A percentile compares a stretch with the other conserved stretches of the same genome.
Conservation (phyloP, 2,329 filamentous ascomycete genomes). For the Bipolaris bicolor region DNA sequence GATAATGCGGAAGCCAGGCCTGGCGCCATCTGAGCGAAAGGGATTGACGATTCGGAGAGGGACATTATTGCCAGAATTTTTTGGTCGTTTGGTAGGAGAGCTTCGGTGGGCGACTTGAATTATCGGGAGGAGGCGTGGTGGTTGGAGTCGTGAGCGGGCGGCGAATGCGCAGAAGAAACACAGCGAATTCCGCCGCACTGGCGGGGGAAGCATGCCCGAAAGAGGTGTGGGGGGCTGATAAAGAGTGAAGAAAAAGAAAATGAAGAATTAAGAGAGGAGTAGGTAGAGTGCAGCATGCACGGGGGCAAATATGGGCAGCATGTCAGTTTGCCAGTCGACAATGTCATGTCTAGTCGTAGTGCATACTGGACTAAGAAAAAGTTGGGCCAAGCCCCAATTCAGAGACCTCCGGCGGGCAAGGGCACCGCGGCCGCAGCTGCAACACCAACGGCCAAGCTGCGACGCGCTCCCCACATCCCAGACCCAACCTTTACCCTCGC, state of each 20-base stretch:
- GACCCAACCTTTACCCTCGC: conserved; percentile 10
- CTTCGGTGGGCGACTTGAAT: conserved; percentile 30
- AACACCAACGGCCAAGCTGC: conserved; percentile 25
- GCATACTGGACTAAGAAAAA: conserved; percentile 20
- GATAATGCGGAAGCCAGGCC: conserved; percentile 5
- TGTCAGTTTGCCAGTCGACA: conserved; percentile 4
- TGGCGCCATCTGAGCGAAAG: neutral
- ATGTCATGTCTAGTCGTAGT: conserved; percentile 21
- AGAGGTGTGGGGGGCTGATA: conserved; percentile 1
- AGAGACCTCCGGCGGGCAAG: conserved; percentile 22
- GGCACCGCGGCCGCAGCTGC: conserved; percentile 19
- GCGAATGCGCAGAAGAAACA: conserved; percentile 53
- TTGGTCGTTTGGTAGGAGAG: neutral
- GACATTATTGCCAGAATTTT: neutral
- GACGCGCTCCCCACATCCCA: conserved; percentile 26
- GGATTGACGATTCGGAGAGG: conserved; percentile 1
- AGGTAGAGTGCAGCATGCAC: conserved; percentile 2
- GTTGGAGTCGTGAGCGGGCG: conserved; percentile 25
- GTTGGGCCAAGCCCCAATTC: conserved; percentile 23
- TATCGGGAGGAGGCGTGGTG: conserved; percentile 38
- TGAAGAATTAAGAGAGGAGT: neutral
- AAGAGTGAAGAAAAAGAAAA: neutral
- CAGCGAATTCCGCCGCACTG: conserved; percentile 38
- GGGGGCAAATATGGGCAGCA: neutral
- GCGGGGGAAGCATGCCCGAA: conserved; percentile 35